Base-by-base conservation (phyloP, 2,329 filamentous ascomycete species). In the Claviceps pazoutovae region DNA sequence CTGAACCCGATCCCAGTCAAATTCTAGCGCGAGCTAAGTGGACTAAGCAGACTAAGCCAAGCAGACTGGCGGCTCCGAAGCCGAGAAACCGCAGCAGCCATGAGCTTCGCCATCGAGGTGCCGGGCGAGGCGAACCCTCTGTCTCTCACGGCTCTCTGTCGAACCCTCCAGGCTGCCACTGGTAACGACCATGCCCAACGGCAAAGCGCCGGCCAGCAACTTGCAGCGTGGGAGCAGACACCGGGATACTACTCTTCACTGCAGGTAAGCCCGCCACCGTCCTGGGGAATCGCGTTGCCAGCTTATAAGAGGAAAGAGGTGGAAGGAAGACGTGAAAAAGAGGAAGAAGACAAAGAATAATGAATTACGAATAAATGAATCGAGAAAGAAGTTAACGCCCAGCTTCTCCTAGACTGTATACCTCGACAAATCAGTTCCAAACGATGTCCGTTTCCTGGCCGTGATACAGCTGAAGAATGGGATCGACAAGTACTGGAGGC, bases 401-500 rank as follows among this genome's bases (percentile, higher is more conserved):
- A 16, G 9, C 19, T 46, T 3, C 16, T 36, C 36, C 62, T 34
- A 94, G 84, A 78, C 83, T 59, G 79, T 88, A 38, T 96, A 90
- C 64, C 76, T 95, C 56, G 86, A 95, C 69, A 82, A 81, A 55
- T 80, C 81, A 2, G 72, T 94, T 1, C 86, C 88, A 1, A 69
- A 80, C 53, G 83, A 94, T 61, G 79, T 91, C 50, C 86, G 93
- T 55, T 89, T 95, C 62, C 82, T 96, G 11, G 86, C 91, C 51
- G 81, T 97, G 53, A 95, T 97, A 58, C 87, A 95, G 64, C 76
- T 98, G 51, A 97, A 97, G 66, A 96, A 97, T 66, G 93, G 90
- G 51, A 90, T 97, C 67, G 91, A 97, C 65, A 89, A 85, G 64
- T 88, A 89, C 67, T 98, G 93, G 93, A 79, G 93, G 14, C 58